Evolutionary conservation across 176 grass and related monocot genomes (phyloP).

Genomic region (Saccharum officinarum): DNA sequence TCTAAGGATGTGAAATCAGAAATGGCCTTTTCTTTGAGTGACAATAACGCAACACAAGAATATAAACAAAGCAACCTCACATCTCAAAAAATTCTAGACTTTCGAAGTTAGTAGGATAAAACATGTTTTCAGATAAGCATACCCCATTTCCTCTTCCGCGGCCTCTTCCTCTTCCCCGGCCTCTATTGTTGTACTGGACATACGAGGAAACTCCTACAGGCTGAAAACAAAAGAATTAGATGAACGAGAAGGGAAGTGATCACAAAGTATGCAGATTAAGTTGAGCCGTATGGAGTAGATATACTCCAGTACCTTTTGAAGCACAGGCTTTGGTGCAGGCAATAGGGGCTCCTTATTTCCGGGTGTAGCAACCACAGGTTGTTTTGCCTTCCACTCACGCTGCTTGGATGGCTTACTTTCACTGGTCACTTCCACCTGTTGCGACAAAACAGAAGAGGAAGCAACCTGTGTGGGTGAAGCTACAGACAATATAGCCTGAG

Average conservation of each 20-base stretch:
- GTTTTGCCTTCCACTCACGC: constrained; percentile 55
- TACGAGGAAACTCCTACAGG: constrained; percentile 55
- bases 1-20: not conserved
- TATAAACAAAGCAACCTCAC: not conserved
- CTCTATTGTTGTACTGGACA: constrained; percentile 61
- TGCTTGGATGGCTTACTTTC: constrained; percentile 44
- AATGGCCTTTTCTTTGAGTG: not conserved
- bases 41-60: not conserved
- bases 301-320: constrained; percentile 55
- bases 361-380: constrained; percentile 26
- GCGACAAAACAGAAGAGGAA: constrained; percentile 36
- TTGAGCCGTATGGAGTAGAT: not conserved
- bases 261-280: constrained; percentile 3
- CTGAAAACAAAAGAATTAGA: constrained; percentile 50
- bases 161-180: constrained; percentile 81
- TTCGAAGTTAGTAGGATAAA: not conserved
- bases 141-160: constrained; percentile 78
- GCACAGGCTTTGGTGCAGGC: constrained; percentile 57
- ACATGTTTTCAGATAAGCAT: constrained; percentile 5
- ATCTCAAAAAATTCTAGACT: constrained; percentile 2
- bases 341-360: constrained; percentile 73
- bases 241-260: constrained; percentile 12
- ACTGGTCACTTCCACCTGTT: constrained; percentile 28
- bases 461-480: constrained; percentile 7
- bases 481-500: constrained; percentile 17